Evolutionary conservation across 73 alveolate genomes (phyloP).

Genomic region (Tetrahymena borealis): DNA sequence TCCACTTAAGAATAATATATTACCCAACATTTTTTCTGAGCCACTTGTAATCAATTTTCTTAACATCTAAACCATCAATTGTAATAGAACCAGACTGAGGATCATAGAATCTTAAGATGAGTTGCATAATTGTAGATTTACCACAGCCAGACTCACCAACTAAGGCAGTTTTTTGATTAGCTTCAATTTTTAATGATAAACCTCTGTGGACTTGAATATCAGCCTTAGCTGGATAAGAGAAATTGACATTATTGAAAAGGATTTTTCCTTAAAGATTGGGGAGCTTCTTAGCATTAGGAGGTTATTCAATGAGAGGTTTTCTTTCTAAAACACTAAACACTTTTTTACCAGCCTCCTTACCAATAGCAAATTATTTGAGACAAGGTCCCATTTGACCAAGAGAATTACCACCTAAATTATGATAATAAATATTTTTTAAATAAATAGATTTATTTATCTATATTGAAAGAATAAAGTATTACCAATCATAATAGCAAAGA

Average conservation of each 20-base stretch:
- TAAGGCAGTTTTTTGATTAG: slow-evolving; percentile 69
- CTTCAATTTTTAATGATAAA: slow-evolving; percentile 29
- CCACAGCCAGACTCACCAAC: slow-evolving; percentile 86
- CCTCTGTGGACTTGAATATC: slow-evolving; percentile 47
- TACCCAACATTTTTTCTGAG: background rate
- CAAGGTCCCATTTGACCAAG: slow-evolving; percentile 69
- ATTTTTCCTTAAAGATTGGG: slow-evolving; percentile 47
- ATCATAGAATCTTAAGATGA: slow-evolving; percentile 64
- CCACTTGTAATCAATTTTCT: slow-evolving; percentile 5
- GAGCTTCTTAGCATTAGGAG: background rate
- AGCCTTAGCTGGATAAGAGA: slow-evolving; percentile 61
- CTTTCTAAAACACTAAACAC: slow-evolving; percentile 55
- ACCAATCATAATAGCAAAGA: slow-evolving; percentile 72
- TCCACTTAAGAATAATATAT: slow-evolving; percentile 22
- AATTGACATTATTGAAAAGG: slow-evolving; percentile 49
- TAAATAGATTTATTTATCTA: too few relatives aligned
- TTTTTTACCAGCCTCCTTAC: slow-evolving; percentile 52
- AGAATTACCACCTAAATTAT: slow-evolving; percentile 27
- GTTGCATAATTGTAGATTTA: slow-evolving; percentile 57
- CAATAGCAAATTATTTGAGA: slow-evolving; percentile 57
- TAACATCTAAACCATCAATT: slow-evolving; percentile 42
- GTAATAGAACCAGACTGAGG: slow-evolving; percentile 50
- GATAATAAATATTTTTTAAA: too few relatives aligned
- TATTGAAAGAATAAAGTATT: too few relatives aligned
- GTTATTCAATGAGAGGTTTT: slow-evolving; percentile 42